Percentiles rank a stretch among this genome's conserved stretches.
phyloP scores from a whole-genome alignment of 257 asterid genomes.

The Penstemon newberryi region DNA sequence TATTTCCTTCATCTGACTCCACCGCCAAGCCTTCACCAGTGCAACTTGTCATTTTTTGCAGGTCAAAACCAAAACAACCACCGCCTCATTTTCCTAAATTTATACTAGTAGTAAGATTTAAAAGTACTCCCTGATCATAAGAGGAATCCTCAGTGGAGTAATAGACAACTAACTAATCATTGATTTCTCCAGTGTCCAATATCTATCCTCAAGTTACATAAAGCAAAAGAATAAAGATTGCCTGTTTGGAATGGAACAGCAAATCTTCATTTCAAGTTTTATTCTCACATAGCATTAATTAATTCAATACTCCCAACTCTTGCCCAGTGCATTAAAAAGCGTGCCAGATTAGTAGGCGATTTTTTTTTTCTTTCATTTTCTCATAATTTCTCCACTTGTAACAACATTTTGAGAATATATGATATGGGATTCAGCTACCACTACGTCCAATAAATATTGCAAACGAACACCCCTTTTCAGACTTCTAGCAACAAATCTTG shows the following conservation, averaged over 20 bases:
- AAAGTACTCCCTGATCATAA: too few species aligned
- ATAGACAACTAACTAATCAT: too few species aligned
- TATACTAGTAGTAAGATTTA: background rate
- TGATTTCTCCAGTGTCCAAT: background rate
- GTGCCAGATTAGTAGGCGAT: background rate
- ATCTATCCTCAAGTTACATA: background rate
- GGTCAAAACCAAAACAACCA: background rate
- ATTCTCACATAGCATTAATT: background rate
- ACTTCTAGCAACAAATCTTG: too few species aligned
- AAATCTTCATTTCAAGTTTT: background rate
- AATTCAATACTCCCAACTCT: background rate
- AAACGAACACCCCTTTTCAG: too few species aligned
- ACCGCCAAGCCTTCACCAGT: too few species aligned
- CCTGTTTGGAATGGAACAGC: background rate
- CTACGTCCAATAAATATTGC: too few species aligned
- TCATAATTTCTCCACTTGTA: too few species aligned
- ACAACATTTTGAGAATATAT: too few species aligned
- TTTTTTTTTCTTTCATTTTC: background rate
- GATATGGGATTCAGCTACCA: too few species aligned
- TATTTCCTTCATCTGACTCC: background rate
- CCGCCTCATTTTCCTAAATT: constrained; percentile 30
- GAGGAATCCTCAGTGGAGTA: too few species aligned
- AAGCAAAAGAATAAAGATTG: background rate
- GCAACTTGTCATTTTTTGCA: too few species aligned
- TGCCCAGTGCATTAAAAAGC: background rate